These are phyloP conservation scores for Lepraria neglecta DNA, from an alignment of 495 filamentous ascomycete species.

Conservation along the genomic window DNA sequence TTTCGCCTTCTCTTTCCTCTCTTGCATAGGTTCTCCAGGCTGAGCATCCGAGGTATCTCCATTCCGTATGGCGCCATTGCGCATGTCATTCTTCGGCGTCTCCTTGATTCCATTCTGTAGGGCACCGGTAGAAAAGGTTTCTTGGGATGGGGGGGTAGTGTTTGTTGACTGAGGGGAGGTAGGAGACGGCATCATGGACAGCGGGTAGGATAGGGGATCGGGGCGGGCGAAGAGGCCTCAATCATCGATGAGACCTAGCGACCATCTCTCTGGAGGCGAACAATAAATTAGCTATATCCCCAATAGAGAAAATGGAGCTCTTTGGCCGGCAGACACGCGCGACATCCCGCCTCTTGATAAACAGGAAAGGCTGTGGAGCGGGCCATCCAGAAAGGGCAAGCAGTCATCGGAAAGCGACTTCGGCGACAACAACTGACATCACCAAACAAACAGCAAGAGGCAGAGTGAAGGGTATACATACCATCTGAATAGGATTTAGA, in stretches of 20 bases:
- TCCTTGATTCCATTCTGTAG: conserved; percentile 15
- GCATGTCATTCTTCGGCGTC: conserved; percentile 5
- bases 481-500: conserved; percentile 11
- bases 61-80: conserved; percentile 24
- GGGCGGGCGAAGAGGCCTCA: conserved; percentile 8
- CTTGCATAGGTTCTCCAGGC: conserved; percentile 38
- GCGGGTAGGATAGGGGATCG: conserved; percentile 16
- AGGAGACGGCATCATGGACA: conserved; percentile 22
- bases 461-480: conserved; percentile 9
- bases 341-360: conserved; percentile 11
- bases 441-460: background rate
- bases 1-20: conserved; percentile 55
- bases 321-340: conserved; percentile 11
- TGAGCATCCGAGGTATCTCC: conserved; percentile 24
- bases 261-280: conserved; percentile 7
- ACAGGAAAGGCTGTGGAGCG: conserved; percentile 12
- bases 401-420: conserved; percentile 2
- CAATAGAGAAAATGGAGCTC: background rate
- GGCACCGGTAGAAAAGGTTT: background rate
- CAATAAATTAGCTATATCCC: conserved; percentile 5
- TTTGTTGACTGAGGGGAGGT: conserved; percentile 12
- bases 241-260: conserved; percentile 15
- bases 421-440: background rate
- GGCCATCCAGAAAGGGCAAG: conserved; percentile 5
- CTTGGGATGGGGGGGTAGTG: conserved; percentile 11